A percentile compares a stretch with the other conserved stretches of the same genome.
Evolutionary conservation across 768 basidiomycete species (phyloP).

Genomic region (Tricholoma sp.): DNA sequence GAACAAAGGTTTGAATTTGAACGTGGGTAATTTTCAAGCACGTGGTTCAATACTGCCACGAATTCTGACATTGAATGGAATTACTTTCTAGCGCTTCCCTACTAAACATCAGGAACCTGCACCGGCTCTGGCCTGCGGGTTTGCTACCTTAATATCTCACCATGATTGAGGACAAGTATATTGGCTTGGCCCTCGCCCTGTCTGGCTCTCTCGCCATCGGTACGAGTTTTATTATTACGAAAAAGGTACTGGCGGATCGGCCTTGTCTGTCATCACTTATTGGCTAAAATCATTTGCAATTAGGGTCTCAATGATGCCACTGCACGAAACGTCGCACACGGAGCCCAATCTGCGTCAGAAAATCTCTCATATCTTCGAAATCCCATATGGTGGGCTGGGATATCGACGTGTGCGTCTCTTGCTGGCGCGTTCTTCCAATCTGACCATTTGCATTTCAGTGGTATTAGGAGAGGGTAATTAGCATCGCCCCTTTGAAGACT

Average conservation of each 20-base stretch:
- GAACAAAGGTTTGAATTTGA: too few relatives aligned
- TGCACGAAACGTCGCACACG: conserved; percentile 39
- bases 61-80: not conserved
- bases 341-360: conserved; percentile 65
- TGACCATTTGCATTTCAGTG: conserved; percentile 46
- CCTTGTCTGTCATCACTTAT: not conserved
- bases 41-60: conserved; percentile 20
- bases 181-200: conserved; percentile 86
- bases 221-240: conserved; percentile 96
- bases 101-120: conserved; percentile 4
- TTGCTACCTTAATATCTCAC: conserved; percentile 6
- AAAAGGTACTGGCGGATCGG: conserved; percentile 61
- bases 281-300: not conserved
- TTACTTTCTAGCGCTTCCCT: not conserved
- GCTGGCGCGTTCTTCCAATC: not conserved
- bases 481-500: not conserved
- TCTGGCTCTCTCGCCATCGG: conserved; percentile 85
- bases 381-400: conserved; percentile 97
- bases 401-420: conserved; percentile 71
- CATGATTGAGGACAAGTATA: conserved; percentile 93
- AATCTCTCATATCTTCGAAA: conserved; percentile 83
- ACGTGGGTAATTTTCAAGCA: conserved; percentile 7
- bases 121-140: conserved; percentile 13
- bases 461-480: conserved; percentile 81
- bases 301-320: conserved; percentile 90